phyloP scores from a whole-genome alignment of 495 filamentous ascomycete species.

The Penicillium manginii region DNA sequence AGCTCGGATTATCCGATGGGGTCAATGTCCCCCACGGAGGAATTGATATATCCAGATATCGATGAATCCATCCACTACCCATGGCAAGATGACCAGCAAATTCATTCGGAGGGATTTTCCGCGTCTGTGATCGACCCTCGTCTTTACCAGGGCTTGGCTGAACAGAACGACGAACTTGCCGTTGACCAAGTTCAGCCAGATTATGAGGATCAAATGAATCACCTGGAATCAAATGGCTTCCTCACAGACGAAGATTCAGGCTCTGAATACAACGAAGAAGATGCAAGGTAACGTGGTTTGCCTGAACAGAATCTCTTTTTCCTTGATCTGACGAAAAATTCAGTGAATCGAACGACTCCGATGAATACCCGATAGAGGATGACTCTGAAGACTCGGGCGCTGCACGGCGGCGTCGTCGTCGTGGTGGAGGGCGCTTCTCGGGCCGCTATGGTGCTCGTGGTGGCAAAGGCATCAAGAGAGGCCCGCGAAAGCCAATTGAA shows the following conservation, averaged over 20 bases:
- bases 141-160: conserved; percentile 36
- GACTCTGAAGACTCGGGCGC: conserved; percentile 36
- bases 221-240: not conserved
- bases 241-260: conserved; percentile 26
- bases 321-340: not conserved
- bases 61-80: conserved; percentile 42
- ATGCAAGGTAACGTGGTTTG: conserved; percentile 38
- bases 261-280: conserved; percentile 33
- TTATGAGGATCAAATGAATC: conserved; percentile 15
- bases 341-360: conserved; percentile 25
- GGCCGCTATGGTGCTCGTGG: conserved; percentile 51
- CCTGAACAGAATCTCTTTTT: not conserved
- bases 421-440: conserved; percentile 44
- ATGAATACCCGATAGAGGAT: conserved; percentile 27
- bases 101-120: conserved; percentile 20
- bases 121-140: conserved; percentile 46
- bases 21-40: conserved; percentile 21
- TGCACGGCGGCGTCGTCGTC: conserved; percentile 35
- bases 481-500: conserved; percentile 72
- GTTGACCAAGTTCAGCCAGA: conserved; percentile 19
- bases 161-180: conserved; percentile 17
- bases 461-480: conserved; percentile 56
- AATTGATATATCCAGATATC: conserved; percentile 41
- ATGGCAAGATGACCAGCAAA: conserved; percentile 35
- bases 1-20: conserved; percentile 24